A percentile compares a stretch with the other conserved stretches of the same genome.
Evolutionary conservation across 2,329 filamentous ascomycete genomes (phyloP).

Genomic region (Apiospora rasikravindrae): DNA sequence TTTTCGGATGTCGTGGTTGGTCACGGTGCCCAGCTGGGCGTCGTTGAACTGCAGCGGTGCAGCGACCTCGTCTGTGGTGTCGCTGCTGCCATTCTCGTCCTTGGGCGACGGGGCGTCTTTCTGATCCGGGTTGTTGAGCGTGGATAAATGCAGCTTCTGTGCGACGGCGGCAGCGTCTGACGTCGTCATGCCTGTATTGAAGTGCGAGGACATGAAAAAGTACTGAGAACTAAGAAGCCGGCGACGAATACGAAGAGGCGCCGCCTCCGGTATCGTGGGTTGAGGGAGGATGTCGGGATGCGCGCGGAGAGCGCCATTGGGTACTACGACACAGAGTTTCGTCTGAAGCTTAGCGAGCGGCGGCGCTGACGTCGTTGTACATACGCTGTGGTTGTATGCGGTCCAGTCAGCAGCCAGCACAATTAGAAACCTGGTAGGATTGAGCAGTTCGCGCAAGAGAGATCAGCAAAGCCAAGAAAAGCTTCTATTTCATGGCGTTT

Average conservation of each 20-base stretch:
- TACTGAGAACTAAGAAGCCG: conserved; percentile 16
- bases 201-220: conserved; percentile 22
- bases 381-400: background rate
- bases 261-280: conserved; percentile 22
- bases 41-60: background rate
- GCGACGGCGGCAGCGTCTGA: conserved; percentile 11
- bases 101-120: background rate
- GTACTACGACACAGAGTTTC: background rate
- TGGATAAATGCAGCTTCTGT: conserved; percentile 16
- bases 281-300: conserved; percentile 18
- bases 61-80: background rate
- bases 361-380: conserved; percentile 17
- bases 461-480: conserved; percentile 6
- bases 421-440: background rate
- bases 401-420: background rate
- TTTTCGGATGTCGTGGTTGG: conserved; percentile 9
- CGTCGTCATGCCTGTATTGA: conserved; percentile 18
- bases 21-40: background rate
- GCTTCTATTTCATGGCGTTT: background rate
- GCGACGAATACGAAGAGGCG: conserved; percentile 11
- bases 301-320: conserved; percentile 3
- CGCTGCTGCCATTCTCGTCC: conserved; percentile 8
- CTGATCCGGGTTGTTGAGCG: background rate
- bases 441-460: background rate
- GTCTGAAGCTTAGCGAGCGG: conserved; percentile 8